A percentile compares a stretch with the other conserved stretches of the same genome.
These are phyloP conservation scores for Scytalidium sp. DNA, from an alignment of 2,329 filamentous ascomycete species.

Conservation along the genomic window DNA sequence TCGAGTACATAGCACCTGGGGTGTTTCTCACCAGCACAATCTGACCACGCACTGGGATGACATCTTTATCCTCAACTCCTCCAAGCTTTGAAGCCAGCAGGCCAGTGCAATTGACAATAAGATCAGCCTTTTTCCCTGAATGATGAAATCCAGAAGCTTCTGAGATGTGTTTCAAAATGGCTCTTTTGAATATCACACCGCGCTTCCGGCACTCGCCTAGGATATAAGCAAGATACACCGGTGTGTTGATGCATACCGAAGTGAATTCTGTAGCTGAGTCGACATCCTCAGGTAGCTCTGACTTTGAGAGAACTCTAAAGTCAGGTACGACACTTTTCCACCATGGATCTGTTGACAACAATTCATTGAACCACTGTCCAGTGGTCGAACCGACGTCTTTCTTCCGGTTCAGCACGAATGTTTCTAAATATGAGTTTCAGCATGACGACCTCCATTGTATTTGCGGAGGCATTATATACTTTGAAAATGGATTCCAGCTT, in stretches of 20 bases:
- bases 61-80: constrained; percentile 71
- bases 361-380: constrained; percentile 56
- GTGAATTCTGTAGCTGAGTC: constrained; percentile 75
- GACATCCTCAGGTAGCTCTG: constrained; percentile 59
- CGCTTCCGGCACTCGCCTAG: constrained; percentile 73
- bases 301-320: constrained; percentile 58
- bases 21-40: constrained; percentile 66
- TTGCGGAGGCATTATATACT: constrained; percentile 28
- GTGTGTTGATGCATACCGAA: constrained; percentile 88
- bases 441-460: not conserved
- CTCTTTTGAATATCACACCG: constrained; percentile 67
- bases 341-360: constrained; percentile 70
- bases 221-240: constrained; percentile 84
- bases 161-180: constrained; percentile 63
- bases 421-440: constrained; percentile 30
- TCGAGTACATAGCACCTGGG: constrained; percentile 55
- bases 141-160: constrained; percentile 65
- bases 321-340: constrained; percentile 69
- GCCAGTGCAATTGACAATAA: constrained; percentile 85
- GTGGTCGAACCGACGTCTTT: constrained; percentile 57
- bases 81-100: constrained; percentile 72
- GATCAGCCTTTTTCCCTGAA: constrained; percentile 53
- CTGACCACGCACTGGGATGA: constrained; percentile 80
- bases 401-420: constrained; percentile 47
- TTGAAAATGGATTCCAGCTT: constrained; percentile 80